phyloP scores from a whole-genome alignment of 495 filamentous ascomycete species.

The Gamarada debralockiae region DNA sequence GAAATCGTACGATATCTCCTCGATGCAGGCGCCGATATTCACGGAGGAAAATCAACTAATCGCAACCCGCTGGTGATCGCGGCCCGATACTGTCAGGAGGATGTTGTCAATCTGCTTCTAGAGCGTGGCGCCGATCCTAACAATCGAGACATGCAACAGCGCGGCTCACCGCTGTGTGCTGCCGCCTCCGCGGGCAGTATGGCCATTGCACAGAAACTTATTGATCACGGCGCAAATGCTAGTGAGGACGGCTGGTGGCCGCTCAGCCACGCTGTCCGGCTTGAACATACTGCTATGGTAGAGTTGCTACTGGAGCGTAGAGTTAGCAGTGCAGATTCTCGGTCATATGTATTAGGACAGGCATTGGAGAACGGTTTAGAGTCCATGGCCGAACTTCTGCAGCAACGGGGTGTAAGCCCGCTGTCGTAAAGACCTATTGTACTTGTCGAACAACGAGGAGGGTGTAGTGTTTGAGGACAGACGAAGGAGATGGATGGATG shows the following conservation, averaged over 20 bases:
- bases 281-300: conserved; percentile 21
- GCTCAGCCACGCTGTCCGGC: not conserved
- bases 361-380: too few relatives aligned
- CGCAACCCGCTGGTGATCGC: conserved; percentile 1
- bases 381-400: too few relatives aligned
- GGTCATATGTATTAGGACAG: too few relatives aligned
- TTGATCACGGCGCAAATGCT: conserved; percentile 9
- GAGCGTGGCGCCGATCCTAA: conserved; percentile 12
- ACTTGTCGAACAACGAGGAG: too few relatives aligned
- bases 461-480: too few relatives aligned
- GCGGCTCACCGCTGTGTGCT: not conserved
- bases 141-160: not conserved
- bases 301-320: conserved; percentile 3
- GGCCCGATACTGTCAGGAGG: conserved; percentile 5
- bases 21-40: conserved; percentile 2
- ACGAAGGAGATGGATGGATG: too few relatives aligned
- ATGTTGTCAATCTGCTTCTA: conserved; percentile 10
- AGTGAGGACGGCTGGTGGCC: not conserved
- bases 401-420: too few relatives aligned
- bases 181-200: conserved; percentile 18
- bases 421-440: too few relatives aligned
- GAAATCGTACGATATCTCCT: conserved; percentile 11
- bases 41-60: too few relatives aligned
- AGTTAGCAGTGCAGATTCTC: not conserved
- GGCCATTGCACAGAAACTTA: conserved; percentile 15